Percentiles rank a stretch among this genome's conserved stretches.
These are phyloP conservation scores for Pseudogymnoascus sp. DNA, from an alignment of 2,329 filamentous ascomycete genomes.

Conservation along the genomic window DNA sequence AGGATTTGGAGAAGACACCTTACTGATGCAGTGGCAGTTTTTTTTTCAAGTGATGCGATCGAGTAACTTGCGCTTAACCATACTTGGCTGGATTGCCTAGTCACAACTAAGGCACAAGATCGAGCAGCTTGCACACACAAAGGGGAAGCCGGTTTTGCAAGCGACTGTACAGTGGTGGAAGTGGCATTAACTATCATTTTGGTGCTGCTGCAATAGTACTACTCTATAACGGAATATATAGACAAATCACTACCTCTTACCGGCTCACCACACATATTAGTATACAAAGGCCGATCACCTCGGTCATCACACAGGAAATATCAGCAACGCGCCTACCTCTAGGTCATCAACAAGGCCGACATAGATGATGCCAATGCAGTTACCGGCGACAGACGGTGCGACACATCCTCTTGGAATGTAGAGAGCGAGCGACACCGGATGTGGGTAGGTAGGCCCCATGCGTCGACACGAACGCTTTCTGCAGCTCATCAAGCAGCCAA, in stretches of 20 bases:
- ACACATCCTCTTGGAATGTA: constrained; percentile 27
- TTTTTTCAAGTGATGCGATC: too few species aligned
- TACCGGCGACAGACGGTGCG: neutral
- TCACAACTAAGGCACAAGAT: too few species aligned
- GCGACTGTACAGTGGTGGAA: neutral
- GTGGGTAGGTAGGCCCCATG: constrained; percentile 17
- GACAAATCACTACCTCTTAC: neutral
- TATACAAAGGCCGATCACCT: constrained; percentile 21
- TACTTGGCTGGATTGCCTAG: too few species aligned
- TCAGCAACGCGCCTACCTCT: constrained; percentile 24
- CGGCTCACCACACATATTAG: too few species aligned
- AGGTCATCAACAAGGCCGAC: constrained; percentile 26
- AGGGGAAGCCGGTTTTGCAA: too few species aligned
- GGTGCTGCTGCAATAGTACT: neutral
- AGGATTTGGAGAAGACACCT: too few species aligned
- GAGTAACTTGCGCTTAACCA: too few species aligned
- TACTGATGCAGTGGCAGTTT: too few species aligned
- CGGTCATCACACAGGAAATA: constrained; percentile 23
- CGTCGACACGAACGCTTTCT: neutral
- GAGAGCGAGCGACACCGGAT: constrained; percentile 24
- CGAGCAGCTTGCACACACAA: too few species aligned
- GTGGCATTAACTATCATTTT: neutral
- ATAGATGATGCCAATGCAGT: constrained; percentile 25
- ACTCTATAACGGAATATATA: neutral
- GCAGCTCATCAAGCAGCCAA: neutral